A percentile compares a stretch with the other conserved stretches of the same genome.
These are phyloP conservation scores for Garcia nutans DNA, from an alignment of 345 rosid species.

Conservation along the genomic window DNA sequence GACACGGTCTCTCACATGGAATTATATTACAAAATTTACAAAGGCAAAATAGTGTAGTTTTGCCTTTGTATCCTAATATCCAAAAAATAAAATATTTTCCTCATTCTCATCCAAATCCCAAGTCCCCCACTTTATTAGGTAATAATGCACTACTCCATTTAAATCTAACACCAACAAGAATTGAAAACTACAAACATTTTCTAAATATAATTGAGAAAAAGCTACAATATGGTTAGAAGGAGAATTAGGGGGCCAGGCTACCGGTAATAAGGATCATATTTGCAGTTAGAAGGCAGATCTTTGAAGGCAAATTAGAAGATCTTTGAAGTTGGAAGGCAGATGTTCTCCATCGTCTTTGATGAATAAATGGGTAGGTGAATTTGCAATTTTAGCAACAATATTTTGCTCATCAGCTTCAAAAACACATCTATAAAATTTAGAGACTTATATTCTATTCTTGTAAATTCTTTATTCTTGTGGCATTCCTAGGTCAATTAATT, in stretches of 20 bases:
- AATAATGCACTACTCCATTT: neutral
- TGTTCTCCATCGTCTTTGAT: constrained; percentile 1
- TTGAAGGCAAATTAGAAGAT: neutral
- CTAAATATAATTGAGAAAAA: constrained; percentile 4
- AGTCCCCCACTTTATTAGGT: constrained; percentile 7
- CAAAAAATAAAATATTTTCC: too few species aligned
- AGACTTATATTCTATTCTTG: neutral
- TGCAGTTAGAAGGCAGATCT: too few species aligned
- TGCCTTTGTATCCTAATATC: too few species aligned
- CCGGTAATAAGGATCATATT: neutral
- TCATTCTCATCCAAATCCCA: too few species aligned
- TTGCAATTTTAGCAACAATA: neutral
- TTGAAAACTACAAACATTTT: constrained; percentile 1
- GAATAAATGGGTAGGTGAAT: neutral
- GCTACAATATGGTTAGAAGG: neutral
- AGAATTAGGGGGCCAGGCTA: neutral
- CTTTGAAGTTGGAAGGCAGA: neutral
- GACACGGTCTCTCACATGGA: too few species aligned
- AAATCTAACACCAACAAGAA: constrained; percentile 14
- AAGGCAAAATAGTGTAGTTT: too few species aligned
- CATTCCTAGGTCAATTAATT: neutral
- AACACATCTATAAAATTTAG: neutral
- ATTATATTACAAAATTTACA: too few species aligned
- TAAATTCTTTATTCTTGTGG: neutral
- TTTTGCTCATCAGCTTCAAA: neutral